Evolutionary conservation across 2,329 filamentous ascomycete genomes (phyloP).

Genomic region (Penicillium verrucosum): DNA sequence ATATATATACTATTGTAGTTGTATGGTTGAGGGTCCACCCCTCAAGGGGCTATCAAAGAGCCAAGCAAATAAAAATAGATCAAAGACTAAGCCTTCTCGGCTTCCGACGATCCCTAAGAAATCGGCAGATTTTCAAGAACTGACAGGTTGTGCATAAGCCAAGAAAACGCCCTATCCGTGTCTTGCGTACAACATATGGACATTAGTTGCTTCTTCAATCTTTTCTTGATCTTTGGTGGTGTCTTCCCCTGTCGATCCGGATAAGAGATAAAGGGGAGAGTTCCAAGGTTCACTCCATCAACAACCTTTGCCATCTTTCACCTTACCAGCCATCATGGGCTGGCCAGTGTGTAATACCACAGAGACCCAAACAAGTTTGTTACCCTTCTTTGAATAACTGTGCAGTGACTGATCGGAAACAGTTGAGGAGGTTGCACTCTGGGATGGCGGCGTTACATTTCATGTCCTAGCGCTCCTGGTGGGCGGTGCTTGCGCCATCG

Average conservation of each 20-base stretch:
- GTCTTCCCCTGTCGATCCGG: slow-evolving; percentile 17
- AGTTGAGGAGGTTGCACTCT: slow-evolving; percentile 52
- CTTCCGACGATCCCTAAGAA: neutral
- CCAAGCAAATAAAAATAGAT: slow-evolving; percentile 8
- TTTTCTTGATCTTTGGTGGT: slow-evolving; percentile 6
- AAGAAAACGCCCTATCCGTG: neutral
- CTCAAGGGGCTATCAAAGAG: neutral
- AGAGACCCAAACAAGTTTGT: slow-evolving; percentile 46
- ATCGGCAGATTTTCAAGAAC: neutral
- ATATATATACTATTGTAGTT: neutral
- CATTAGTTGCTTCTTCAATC: neutral
- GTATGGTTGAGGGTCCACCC: neutral
- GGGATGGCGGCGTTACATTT: slow-evolving; percentile 53
- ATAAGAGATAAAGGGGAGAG: slow-evolving; percentile 22
- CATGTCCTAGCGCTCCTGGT: slow-evolving; percentile 56
- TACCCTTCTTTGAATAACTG: neutral
- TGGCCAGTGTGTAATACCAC: slow-evolving; percentile 52
- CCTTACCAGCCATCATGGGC: slow-evolving; percentile 31
- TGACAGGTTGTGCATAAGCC: neutral
- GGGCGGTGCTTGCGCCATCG: slow-evolving; percentile 51
- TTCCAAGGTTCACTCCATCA: slow-evolving; percentile 7
- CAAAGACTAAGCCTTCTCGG: slow-evolving; percentile 5
- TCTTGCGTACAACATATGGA: neutral
- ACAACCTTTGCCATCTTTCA: slow-evolving; percentile 1
- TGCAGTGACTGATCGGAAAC: slow-evolving; percentile 12